Base-by-base conservation (phyloP, 257 asterid genomes). In the Handroanthus guayacan region DNA sequence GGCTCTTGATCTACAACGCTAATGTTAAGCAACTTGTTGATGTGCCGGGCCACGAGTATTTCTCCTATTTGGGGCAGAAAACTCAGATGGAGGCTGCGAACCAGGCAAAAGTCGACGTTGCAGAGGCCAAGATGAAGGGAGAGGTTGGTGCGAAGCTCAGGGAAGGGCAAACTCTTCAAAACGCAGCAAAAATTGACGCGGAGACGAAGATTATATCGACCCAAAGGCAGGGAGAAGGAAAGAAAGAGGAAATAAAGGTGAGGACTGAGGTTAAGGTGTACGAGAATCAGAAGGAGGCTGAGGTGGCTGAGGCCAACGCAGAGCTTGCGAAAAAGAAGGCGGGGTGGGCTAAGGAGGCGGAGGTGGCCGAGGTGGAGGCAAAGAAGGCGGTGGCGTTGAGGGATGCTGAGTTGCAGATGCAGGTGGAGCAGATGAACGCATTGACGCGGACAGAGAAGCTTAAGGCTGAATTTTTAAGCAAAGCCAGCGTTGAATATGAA, bases 11-110 rank as follows among this genome's bases (percentile, higher is more conserved):
- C 62, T 90, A 90, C 80, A 87, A 90, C 36, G 94, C 96, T 4
- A 90, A 90, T 38, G 94, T 90, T 6, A 88, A 90, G 47, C 96
- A 90, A 80, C 81, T 90, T 7, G 96, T 90, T 16, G 94, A 90
- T 37, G 94, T 90, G 14, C 86, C 75, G 0, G 94, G 96, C 1
- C 92, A 87, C 39, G 96, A 90, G 84, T 88, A 90, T 41, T 90
- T 90, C 80, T 90, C 94, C 0, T 88, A 87, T 73, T 13, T 90
- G 48, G 90, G 96, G 5, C 96, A 90, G 81, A 90, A 86, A 67
- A 86, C 88, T 0, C 93, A 90, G 75, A 90, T 88, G 93, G 93
- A 88, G 39, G 93, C 96, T 0, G 90, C 89, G 0, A 90, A 90
- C 14, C 93, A 86, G 75, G 96, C 96, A 1, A 86, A 75, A 58